Base-by-base conservation (phyloP, 805 yeast genomes). In the Monosporozyma aerobia region DNA sequence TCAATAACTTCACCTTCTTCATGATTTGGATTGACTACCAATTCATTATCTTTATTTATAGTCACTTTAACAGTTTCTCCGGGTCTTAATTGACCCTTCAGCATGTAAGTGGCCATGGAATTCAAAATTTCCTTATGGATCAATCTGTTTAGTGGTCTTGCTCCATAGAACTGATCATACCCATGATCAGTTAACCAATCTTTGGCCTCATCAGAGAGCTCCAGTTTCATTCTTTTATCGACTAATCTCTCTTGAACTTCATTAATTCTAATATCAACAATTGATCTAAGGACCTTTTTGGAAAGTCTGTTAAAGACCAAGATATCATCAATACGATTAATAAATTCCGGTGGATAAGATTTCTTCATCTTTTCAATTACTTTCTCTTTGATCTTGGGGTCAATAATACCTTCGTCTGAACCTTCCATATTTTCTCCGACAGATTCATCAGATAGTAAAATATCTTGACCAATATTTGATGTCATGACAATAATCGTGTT, bases 401-500 rank as follows among this genome's bases (percentile, higher is more conserved):
- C 69, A 45, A 89, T 85, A 51, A 67, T 70, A 9, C 88, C 88
- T 2, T 55, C 27, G 14, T 53, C 55, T 9, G 47, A 30, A 52
- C 80, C 80, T 10, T 81, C 83, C 43, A 74, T 74, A 51, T 81
- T 80, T 9, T 81, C 83, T 35, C 74, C 74, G 9, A 64, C 60
- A 44, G 73, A 69, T 40, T 72, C 76, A 60, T 87, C 96, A 25
- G 82, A 75, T 44, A 90, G 70, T 59, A 94, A 75, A 44, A 87
- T 78, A 57, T 90, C 97, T 69, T 94, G 98, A 8, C 99, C 99
- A 61, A 94, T 87, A 68, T 92, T 92, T 1, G 96, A 87, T 0
- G 99, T 92, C 96, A 92, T 89, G 13, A 94, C 95, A 62, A 92
- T 89, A 53, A 92, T 86, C 0, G 98, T 88, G 68, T 94, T 94